phyloP scores from a whole-genome alignment of 176 grass and related monocot species.

The Tillandsia fasciculata region DNA sequence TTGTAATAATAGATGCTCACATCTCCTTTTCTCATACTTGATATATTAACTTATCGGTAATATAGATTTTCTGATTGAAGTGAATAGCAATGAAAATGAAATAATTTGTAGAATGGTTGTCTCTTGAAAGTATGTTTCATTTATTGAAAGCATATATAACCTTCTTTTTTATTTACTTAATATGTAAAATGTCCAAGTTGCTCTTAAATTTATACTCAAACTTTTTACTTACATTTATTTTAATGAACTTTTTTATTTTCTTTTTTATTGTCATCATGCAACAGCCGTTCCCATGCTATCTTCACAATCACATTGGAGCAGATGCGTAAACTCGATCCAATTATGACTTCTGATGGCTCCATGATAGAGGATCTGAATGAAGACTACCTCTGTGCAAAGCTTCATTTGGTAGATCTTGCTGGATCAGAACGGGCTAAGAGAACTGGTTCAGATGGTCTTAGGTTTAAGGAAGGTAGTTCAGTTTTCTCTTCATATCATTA shows the following conservation, averaged over 20 bases:
- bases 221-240: slow-evolving; percentile 3
- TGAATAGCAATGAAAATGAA: background rate
- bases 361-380: slow-evolving; percentile 74
- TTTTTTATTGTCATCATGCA: slow-evolving; percentile 43
- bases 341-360: slow-evolving; percentile 54
- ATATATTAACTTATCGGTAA: background rate
- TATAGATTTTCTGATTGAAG: background rate
- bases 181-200: too few relatives aligned
- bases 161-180: too few relatives aligned
- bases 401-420: slow-evolving; percentile 94
- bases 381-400: slow-evolving; percentile 90
- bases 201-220: background rate
- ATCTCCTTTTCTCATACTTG: background rate
- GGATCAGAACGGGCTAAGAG: slow-evolving; percentile 91
- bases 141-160: too few relatives aligned
- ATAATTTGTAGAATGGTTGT: too few relatives aligned
- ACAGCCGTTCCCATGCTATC: slow-evolving; percentile 99
- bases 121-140: too few relatives aligned
- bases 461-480: slow-evolving; percentile 92
- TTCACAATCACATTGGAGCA: slow-evolving; percentile 99
- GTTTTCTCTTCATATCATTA: slow-evolving; percentile 10
- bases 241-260: slow-evolving; percentile 28
- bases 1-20: background rate
- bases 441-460: slow-evolving; percentile 91
- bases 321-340: slow-evolving; percentile 81